These are phyloP conservation scores for Starmerella bombi DNA, from an alignment of 805 yeast genomes.

Conservation along the genomic window DNA sequence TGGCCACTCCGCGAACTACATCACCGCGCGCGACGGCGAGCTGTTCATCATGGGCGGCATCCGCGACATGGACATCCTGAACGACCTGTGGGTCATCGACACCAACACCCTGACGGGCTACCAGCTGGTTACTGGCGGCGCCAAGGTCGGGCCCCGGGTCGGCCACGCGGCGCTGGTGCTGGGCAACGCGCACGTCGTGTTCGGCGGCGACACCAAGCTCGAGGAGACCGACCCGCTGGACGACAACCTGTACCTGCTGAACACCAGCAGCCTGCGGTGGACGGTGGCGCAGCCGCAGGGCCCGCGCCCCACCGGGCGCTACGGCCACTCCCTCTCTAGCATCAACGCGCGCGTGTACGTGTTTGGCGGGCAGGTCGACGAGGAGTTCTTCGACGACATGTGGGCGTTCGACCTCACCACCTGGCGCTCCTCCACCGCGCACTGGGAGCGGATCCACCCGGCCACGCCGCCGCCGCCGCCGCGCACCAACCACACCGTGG, in stretches of 20 bases:
- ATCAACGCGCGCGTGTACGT: constrained; percentile 53
- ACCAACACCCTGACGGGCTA: constrained; percentile 37
- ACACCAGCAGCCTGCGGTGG: constrained; percentile 65
- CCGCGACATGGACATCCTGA: constrained; percentile 81
- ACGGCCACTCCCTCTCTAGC: constrained; percentile 84
- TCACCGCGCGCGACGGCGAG: constrained; percentile 67
- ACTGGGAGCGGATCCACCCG: constrained; percentile 66
- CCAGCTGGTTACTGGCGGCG: constrained; percentile 62
- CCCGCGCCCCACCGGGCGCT: constrained; percentile 75
- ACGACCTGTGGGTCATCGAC: constrained; percentile 85
- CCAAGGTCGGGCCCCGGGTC: constrained; percentile 71
- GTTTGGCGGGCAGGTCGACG: constrained; percentile 92
- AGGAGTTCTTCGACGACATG: constrained; percentile 66
- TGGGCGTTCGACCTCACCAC: constrained; percentile 77
- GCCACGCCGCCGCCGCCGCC: constrained; percentile 37
- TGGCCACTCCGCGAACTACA: constrained; percentile 74
- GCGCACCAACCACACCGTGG: constrained; percentile 82
- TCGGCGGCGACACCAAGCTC: constrained; percentile 89
- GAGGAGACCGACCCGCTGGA: constrained; percentile 61
- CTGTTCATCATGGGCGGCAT: constrained; percentile 89
- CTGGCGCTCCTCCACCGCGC: constrained; percentile 68
- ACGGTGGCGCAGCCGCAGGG: constrained; percentile 64
- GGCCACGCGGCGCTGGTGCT: constrained; percentile 87
- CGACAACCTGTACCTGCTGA: constrained; percentile 77
- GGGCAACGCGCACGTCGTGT: constrained; percentile 88